Conservation (phyloP, 1,139 yeast genomes). For the Pneumocystis wakefieldiae region DNA sequence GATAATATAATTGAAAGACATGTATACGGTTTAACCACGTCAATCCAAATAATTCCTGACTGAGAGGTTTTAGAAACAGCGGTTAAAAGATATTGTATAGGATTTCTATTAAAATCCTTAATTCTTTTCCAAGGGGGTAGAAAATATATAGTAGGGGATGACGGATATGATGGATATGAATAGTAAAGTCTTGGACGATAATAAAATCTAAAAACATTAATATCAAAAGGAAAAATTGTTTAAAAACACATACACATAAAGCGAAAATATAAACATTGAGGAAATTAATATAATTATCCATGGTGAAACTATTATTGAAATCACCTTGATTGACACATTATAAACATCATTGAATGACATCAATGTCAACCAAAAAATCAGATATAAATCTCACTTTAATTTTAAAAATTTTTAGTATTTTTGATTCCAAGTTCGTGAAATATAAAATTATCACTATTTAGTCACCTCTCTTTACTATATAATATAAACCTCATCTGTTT, state of each 20-base stretch:
- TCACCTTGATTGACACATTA: neutral
- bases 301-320: neutral
- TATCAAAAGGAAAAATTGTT: neutral
- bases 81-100: slow-evolving; percentile 1
- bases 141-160: slow-evolving; percentile 4
- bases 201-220: slow-evolving; percentile 2
- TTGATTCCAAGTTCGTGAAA: too few species aligned
- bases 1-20: neutral
- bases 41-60: neutral
- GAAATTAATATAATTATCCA: neutral
- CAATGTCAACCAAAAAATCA: neutral
- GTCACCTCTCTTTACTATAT: too few species aligned
- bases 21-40: neutral
- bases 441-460: too few species aligned
- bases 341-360: neutral
- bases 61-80: slow-evolving; percentile 2
- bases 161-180: slow-evolving; percentile 6
- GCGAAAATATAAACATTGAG: neutral
- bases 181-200: slow-evolving; percentile 7
- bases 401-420: too few species aligned
- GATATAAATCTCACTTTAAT: too few species aligned
- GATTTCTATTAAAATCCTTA: slow-evolving; percentile 3
- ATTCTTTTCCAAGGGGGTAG: slow-evolving; percentile 5
- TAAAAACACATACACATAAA: neutral
- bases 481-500: too few species aligned